phyloP scores from a whole-genome alignment of 2,329 filamentous ascomycete genomes.

The Aureobasidium sp. region DNA sequence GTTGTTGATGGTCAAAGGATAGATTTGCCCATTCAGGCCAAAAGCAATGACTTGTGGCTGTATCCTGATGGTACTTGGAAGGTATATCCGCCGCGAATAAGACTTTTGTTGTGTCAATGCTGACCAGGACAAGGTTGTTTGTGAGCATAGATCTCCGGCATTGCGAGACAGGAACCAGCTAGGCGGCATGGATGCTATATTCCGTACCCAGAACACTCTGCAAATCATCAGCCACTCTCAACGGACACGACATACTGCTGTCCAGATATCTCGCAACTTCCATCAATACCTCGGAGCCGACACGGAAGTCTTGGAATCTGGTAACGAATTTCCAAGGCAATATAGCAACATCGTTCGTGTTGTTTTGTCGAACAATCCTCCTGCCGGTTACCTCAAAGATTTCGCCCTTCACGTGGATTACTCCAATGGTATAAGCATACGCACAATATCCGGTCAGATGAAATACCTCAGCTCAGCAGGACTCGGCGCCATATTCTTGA shows the following conservation, averaged over 20 bases:
- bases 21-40: not conserved
- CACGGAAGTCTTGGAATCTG: conserved; percentile 32
- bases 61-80: not conserved
- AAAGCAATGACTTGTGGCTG: conserved; percentile 1
- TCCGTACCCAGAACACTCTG: conserved; percentile 43
- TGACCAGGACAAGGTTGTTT: conserved; percentile 7
- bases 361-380: conserved; percentile 26
- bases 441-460: not conserved
- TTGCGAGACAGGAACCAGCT: conserved; percentile 42
- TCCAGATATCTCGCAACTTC: conserved; percentile 52
- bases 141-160: not conserved
- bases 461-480: conserved; percentile 20
- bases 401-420: conserved; percentile 29
- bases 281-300: conserved; percentile 53
- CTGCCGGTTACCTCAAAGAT: conserved; percentile 19
- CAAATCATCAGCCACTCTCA: conserved; percentile 33
- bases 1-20: conserved; percentile 3
- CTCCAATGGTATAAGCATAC: conserved; percentile 3
- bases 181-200: conserved; percentile 48
- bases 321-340: conserved; percentile 18
- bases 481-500: conserved; percentile 46
- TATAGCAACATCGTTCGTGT: conserved; percentile 43
- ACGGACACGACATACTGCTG: conserved; percentile 33
- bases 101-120: not conserved
- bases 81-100: not conserved